Evolutionary conservation across 2,329 filamentous ascomycete genomes (phyloP).

Genomic region (Ophiostoma ulmi): DNA sequence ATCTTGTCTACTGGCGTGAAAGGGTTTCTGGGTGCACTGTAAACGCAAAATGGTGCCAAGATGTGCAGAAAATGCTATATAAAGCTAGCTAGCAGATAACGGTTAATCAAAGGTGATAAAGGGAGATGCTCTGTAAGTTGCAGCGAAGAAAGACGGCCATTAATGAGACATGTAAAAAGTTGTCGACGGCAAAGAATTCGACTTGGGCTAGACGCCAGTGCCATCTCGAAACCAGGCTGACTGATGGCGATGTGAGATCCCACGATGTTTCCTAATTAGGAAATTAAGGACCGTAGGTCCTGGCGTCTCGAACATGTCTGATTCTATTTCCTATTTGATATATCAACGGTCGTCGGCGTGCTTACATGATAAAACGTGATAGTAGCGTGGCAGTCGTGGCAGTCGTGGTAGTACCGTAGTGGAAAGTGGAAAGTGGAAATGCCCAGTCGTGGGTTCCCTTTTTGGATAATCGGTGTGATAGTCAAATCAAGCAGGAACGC

Average conservation of each 20-base stretch:
- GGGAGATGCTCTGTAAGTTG: not conserved
- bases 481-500: not conserved
- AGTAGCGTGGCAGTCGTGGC: not conserved
- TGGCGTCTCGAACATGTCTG: too few relatives aligned
- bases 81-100: not conserved
- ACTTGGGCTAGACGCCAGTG: not conserved
- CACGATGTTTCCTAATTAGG: not conserved
- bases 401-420: not conserved
- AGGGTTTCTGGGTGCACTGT: not conserved
- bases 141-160: not conserved
- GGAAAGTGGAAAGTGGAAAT: not conserved
- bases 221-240: not conserved
- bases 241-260: not conserved
- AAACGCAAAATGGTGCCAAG: not conserved
- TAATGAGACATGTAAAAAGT: not conserved
- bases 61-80: not conserved
- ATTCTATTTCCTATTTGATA: not conserved
- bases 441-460: not conserved
- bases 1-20: not conserved
- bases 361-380: conserved; percentile 8
- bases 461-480: not conserved
- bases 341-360: not conserved
- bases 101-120: not conserved
- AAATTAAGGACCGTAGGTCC: not conserved
- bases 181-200: not conserved